Evolutionary conservation across 805 yeast genomes (phyloP).

Genomic region (Saturnispora halmiae): DNA sequence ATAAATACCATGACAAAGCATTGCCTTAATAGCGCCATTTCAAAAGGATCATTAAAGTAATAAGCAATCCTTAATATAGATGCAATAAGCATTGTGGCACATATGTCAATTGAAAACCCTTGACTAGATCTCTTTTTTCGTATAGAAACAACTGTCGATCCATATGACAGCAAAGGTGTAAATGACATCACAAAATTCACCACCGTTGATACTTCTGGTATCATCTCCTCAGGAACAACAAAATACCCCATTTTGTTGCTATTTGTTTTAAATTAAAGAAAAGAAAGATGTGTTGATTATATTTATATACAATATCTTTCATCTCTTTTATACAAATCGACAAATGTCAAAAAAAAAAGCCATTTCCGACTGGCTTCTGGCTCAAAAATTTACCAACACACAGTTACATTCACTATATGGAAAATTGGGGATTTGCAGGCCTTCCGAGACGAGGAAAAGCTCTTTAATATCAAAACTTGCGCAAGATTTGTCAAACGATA

Average conservation of each 20-base stretch:
- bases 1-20: slow-evolving; percentile 78
- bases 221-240: slow-evolving; percentile 25
- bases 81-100: slow-evolving; percentile 83
- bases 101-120: slow-evolving; percentile 87
- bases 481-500: neutral
- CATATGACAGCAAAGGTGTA: slow-evolving; percentile 82
- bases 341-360: slow-evolving; percentile 1
- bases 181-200: slow-evolving; percentile 61
- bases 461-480: slow-evolving; percentile 5
- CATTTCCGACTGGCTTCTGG: slow-evolving; percentile 2
- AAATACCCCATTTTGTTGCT: slow-evolving; percentile 22
- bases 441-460: slow-evolving; percentile 1
- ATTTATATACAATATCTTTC: no score
- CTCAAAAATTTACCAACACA: slow-evolving; percentile 8
- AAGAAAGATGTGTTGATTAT: neutral
- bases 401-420: slow-evolving; percentile 3
- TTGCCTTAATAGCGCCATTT: slow-evolving; percentile 68
- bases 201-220: slow-evolving; percentile 31
- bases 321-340: no score
- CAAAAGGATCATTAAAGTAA: slow-evolving; percentile 74
- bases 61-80: slow-evolving; percentile 65
- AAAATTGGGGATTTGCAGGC: slow-evolving; percentile 7
- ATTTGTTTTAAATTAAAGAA: no score
- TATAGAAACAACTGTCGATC: slow-evolving; percentile 69
- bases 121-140: slow-evolving; percentile 52